Evolutionary conservation across 495 filamentous ascomycete species (phyloP).

Genomic region (Sporormia fimetaria): DNA sequence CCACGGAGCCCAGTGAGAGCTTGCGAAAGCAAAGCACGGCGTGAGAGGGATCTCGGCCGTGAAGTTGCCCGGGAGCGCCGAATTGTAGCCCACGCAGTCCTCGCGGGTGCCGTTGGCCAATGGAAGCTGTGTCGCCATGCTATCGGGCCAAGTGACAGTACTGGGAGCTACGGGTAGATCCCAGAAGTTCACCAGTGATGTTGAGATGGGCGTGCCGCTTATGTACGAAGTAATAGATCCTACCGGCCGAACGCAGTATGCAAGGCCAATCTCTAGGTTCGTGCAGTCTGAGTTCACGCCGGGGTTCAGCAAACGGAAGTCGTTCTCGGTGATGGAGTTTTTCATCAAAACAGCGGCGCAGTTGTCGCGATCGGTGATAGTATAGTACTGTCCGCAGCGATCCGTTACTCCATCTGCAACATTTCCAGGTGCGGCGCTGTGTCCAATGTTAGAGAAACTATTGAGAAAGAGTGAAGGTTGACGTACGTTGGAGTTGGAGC

Average conservation of each 20-base stretch:
- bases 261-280: conserved; percentile 20
- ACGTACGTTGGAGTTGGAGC: conserved; percentile 1
- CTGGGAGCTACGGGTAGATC: not conserved
- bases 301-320: conserved; percentile 30
- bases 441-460: too few relatives aligned
- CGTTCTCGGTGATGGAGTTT: conserved; percentile 22
- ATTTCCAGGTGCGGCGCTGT: not conserved
- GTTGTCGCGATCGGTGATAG: conserved; percentile 18
- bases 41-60: not conserved
- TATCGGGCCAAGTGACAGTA: conserved; percentile 6
- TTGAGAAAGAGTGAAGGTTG: not conserved
- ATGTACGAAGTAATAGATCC: conserved; percentile 20
- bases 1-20: not conserved
- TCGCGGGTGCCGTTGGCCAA: conserved; percentile 17
- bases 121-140: conserved; percentile 3
- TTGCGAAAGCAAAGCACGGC: too few relatives aligned
- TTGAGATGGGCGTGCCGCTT: not conserved
- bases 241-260: conserved; percentile 28
- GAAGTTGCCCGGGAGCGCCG: conserved; percentile 2
- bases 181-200: not conserved
- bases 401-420: conserved; percentile 11
- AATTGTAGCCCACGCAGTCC: conserved; percentile 21
- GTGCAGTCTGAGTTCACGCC: conserved; percentile 29
- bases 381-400: conserved; percentile 7
- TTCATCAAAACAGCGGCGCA: conserved; percentile 27